Percentiles rank a stretch among this genome's conserved stretches.
Evolutionary conservation across 2,329 filamentous ascomycete species (phyloP).

Genomic region (Scolecobasidium constrictum): DNA sequence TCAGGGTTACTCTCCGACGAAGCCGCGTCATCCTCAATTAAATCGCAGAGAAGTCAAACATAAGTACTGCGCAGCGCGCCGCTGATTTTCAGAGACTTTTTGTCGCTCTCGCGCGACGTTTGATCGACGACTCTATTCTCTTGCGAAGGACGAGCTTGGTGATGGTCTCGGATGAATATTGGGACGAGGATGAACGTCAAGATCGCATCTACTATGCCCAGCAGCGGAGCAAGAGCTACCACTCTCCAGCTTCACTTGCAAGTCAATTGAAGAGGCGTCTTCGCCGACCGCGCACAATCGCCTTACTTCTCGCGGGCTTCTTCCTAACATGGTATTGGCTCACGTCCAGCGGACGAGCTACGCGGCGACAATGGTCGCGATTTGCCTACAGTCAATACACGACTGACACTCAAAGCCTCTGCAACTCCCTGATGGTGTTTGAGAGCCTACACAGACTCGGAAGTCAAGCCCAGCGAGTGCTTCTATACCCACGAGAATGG

Average conservation of each 20-base stretch:
- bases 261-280: not conserved
- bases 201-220: conserved; percentile 9
- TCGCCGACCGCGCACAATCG: not conserved
- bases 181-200: conserved; percentile 7
- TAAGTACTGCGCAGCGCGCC: too few species aligned
- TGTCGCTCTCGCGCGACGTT: too few species aligned
- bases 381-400: conserved; percentile 34
- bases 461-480: conserved; percentile 33
- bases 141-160: too few species aligned
- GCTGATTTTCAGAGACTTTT: too few species aligned
- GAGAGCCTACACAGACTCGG: conserved; percentile 30
- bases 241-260: not conserved
- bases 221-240: conserved; percentile 2
- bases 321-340: conserved; percentile 4
- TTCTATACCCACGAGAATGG: conserved; percentile 33
- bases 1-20: too few species aligned
- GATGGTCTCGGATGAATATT: conserved; percentile 2
- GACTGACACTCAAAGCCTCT: conserved; percentile 30
- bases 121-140: too few species aligned
- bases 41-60: too few species aligned
- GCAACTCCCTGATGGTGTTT: conserved; percentile 34
- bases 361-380: conserved; percentile 24
- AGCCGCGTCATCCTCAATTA: too few species aligned
- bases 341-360: conserved; percentile 8
- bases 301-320: conserved; percentile 1